Percentiles rank a stretch among this genome's conserved stretches.
Conservation (phyloP, 2,329 filamentous ascomycete genomes). For the Penicillium sp. region DNA sequence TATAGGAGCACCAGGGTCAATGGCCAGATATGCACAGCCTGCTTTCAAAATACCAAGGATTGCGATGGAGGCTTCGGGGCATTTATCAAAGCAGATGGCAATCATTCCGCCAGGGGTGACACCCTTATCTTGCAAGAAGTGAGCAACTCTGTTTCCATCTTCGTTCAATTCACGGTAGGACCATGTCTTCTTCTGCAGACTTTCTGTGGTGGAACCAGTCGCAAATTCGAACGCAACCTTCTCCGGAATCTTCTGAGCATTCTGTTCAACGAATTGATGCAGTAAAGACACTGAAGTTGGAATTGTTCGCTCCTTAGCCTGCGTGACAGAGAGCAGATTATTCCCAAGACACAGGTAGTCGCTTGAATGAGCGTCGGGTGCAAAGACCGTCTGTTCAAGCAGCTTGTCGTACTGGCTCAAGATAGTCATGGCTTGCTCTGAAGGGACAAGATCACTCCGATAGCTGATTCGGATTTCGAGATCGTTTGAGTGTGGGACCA, state of each 20-base stretch:
- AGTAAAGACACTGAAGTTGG: conserved; percentile 57
- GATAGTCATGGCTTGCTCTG: conserved; percentile 61
- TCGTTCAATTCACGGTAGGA: conserved; percentile 67
- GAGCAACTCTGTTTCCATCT: conserved; percentile 67
- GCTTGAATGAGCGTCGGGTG: conserved; percentile 40
- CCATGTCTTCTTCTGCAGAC: conserved; percentile 56
- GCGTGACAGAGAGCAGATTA: conserved; percentile 56
- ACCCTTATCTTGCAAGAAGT: conserved; percentile 52
- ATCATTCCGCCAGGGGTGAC: conserved; percentile 58
- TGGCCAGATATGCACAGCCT: conserved; percentile 73
- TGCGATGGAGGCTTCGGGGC: conserved; percentile 73
- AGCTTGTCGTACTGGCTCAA: conserved; percentile 66
- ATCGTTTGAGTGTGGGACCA: conserved; percentile 53
- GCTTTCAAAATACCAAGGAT: conserved; percentile 78
- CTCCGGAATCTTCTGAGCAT: conserved; percentile 53
- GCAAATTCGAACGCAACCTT: conserved; percentile 72
- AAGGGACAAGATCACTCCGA: conserved; percentile 59
- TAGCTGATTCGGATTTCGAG: conserved; percentile 64
- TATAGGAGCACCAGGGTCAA: conserved; percentile 68
- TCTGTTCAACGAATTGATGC: conserved; percentile 71
- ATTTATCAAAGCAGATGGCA: conserved; percentile 78
- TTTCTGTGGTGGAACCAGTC: conserved; percentile 47
- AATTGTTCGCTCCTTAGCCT: conserved; percentile 56
- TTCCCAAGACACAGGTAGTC: conserved; percentile 33
- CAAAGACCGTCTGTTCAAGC: conserved; percentile 55